Evolutionary conservation across 495 filamentous ascomycete species (phyloP).

Genomic region (Aspergillus ostianus): DNA sequence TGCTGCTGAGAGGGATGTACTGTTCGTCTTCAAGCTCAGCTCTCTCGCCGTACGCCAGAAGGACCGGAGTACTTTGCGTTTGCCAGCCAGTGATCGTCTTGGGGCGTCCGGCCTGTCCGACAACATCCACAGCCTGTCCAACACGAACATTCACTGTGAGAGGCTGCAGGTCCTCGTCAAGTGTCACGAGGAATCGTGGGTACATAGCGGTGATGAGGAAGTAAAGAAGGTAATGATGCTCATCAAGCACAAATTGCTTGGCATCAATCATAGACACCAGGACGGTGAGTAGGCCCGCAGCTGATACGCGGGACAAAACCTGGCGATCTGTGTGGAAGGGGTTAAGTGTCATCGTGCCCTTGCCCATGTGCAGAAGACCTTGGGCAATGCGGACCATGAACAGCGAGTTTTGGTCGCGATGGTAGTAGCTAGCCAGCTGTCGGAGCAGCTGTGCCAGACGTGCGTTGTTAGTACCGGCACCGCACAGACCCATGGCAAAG

Average conservation of each 20-base stretch:
- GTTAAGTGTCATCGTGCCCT: conserved; percentile 91
- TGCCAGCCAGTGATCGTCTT: conserved; percentile 99
- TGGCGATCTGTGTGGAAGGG: conserved; percentile 98
- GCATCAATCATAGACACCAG: conserved; percentile 90
- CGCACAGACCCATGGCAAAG: conserved; percentile 97
- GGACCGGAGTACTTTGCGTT: conserved; percentile 95
- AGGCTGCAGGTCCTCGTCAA: conserved; percentile 92
- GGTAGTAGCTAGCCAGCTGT: conserved; percentile 96
- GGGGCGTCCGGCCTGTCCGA: conserved; percentile 92
- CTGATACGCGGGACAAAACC: conserved; percentile 86
- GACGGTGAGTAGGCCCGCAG: conserved; percentile 85
- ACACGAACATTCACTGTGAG: conserved; percentile 95
- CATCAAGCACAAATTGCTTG: conserved; percentile 87
- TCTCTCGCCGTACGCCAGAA: conserved; percentile 88
- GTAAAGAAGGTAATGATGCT: conserved; percentile 93
- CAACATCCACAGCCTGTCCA: conserved; percentile 96
- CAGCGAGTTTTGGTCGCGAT: conserved; percentile 88
- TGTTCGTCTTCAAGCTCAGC: conserved; percentile 98
- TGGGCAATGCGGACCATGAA: conserved; percentile 99
- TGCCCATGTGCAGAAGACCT: conserved; percentile 97
- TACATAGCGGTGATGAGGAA: conserved; percentile 98
- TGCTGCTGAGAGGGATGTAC: conserved; percentile 87
- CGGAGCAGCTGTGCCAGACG: conserved; percentile 90
- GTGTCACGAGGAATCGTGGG: conserved; percentile 90
- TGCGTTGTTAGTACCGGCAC: conserved; percentile 97